A percentile compares a stretch with the other conserved stretches of the same genome.
phyloP scores from a whole-genome alignment of 768 basidiomycete genomes.

The Lactarius deliciosus region DNA sequence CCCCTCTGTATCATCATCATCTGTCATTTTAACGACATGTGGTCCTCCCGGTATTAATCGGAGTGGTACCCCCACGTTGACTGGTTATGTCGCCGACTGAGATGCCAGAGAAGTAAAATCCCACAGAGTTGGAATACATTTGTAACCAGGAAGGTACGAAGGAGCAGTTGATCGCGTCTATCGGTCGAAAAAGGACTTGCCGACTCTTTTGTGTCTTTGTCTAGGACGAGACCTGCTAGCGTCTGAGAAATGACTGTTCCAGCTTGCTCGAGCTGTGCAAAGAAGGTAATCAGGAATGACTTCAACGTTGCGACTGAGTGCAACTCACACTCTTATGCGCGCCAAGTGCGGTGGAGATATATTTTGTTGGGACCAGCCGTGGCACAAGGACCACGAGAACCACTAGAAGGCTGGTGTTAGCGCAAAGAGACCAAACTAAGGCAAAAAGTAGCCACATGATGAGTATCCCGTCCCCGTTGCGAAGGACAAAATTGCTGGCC shows the following conservation, averaged over 20 bases:
- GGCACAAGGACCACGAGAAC: conserved; percentile 75
- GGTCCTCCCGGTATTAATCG: background rate
- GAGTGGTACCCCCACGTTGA: conserved; percentile 23
- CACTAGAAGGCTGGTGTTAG: conserved; percentile 41
- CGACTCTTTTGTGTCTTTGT: conserved; percentile 40
- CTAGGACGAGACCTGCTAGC: conserved; percentile 66
- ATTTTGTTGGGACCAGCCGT: conserved; percentile 64
- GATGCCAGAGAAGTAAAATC: conserved; percentile 49
- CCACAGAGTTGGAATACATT: conserved; percentile 56
- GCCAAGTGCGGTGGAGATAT: conserved; percentile 75
- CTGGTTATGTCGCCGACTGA: conserved; percentile 46
- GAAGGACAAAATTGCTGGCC: conserved; percentile 61
- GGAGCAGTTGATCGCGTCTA: conserved; percentile 50
- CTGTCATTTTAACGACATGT: conserved; percentile 2
- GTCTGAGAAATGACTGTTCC: conserved; percentile 74
- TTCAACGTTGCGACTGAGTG: conserved; percentile 11
- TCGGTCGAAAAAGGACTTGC: conserved; percentile 8
- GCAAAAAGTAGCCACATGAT: conserved; percentile 48
- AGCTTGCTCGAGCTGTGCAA: conserved; percentile 64
- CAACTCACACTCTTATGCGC: conserved; percentile 70
- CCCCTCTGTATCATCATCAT: conserved; percentile 25
- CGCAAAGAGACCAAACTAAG: conserved; percentile 1
- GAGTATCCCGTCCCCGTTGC: conserved; percentile 72
- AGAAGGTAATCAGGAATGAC: background rate
- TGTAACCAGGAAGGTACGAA: conserved; percentile 55